Evolutionary conservation across 192 early-diverging fungal genomes (phyloP).

Genomic region (Backusella psychrophila): DNA sequence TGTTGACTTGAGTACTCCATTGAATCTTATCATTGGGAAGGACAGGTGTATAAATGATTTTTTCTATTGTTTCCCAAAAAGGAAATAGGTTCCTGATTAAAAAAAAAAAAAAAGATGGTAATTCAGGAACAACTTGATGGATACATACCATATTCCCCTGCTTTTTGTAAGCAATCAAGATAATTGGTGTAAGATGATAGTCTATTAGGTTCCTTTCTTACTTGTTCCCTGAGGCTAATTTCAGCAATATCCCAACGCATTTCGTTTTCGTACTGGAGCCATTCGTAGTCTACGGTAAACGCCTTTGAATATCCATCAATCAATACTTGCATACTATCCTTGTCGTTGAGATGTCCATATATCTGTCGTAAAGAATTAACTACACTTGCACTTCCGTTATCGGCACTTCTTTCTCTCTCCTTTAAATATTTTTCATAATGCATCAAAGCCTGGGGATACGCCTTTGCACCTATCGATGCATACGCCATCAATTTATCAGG

Average conservation of each 20-base stretch:
- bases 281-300: slow-evolving; percentile 60
- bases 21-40: slow-evolving; percentile 38
- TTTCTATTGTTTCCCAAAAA: slow-evolving; percentile 40
- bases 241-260: slow-evolving; percentile 69
- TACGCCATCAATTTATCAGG: slow-evolving; percentile 61
- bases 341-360: slow-evolving; percentile 67
- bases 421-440: slow-evolving; percentile 67
- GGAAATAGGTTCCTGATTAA: too few species aligned
- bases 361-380: slow-evolving; percentile 44
- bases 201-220: slow-evolving; percentile 42
- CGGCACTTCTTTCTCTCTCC: not conserved
- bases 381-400: too few species aligned
- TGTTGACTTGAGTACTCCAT: slow-evolving; percentile 48
- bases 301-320: slow-evolving; percentile 44
- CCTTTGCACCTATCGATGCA: slow-evolving; percentile 56
- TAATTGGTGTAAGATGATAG: slow-evolving; percentile 54
- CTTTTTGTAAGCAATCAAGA: slow-evolving; percentile 66
- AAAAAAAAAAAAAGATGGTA: not conserved
- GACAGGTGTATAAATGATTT: slow-evolving; percentile 51
- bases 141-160: slow-evolving; percentile 64
- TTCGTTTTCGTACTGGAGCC: slow-evolving; percentile 59
- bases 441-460: slow-evolving; percentile 65
- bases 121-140: not conserved
- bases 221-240: slow-evolving; percentile 54
- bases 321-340: slow-evolving; percentile 68